Conservation (phyloP, 1,284 basidiomycete species). For the Pisolithus thermaeus region DNA sequence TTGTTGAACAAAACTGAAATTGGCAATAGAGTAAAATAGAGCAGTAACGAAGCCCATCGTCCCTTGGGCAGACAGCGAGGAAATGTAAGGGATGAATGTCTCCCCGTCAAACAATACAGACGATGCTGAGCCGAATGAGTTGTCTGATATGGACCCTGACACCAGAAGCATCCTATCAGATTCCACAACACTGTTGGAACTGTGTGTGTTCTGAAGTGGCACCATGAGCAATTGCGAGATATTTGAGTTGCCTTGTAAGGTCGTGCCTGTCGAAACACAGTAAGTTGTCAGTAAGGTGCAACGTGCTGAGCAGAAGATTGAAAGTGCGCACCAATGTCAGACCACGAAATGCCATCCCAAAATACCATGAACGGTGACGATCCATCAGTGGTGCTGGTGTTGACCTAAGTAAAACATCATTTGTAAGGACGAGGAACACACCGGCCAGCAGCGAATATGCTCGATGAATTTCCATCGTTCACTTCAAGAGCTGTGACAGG, state of each 20-base stretch:
- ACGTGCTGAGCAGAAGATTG: neutral
- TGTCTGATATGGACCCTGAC: constrained; percentile 73
- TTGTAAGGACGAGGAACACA: constrained; percentile 30
- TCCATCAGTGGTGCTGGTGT: constrained; percentile 46
- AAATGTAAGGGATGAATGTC: constrained; percentile 79
- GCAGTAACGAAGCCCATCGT: constrained; percentile 69
- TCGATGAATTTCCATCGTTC: constrained; percentile 75
- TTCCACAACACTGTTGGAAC: constrained; percentile 68
- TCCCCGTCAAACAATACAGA: constrained; percentile 86
- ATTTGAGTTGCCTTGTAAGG: constrained; percentile 48
- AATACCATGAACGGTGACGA: constrained; percentile 67
- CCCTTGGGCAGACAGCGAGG: constrained; percentile 65
- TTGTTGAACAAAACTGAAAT: constrained; percentile 68
- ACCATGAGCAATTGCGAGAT: constrained; percentile 88
- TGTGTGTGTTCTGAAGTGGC: constrained; percentile 73
- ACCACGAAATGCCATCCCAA: constrained; percentile 81
- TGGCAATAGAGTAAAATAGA: constrained; percentile 75
- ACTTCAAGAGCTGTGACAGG: constrained; percentile 87
- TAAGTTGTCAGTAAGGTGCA: neutral
- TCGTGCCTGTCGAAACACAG: constrained; percentile 39
- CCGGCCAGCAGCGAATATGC: constrained; percentile 88
- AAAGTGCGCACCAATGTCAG: constrained; percentile 47
- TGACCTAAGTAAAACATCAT: constrained; percentile 1
- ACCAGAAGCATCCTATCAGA: constrained; percentile 87
- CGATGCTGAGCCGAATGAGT: constrained; percentile 73